Evolutionary conservation across 139 green algal species (phyloP), one percentile per base, ranked within the genome.

Genomic region (Mesotaenium endlicherianum): DNA sequence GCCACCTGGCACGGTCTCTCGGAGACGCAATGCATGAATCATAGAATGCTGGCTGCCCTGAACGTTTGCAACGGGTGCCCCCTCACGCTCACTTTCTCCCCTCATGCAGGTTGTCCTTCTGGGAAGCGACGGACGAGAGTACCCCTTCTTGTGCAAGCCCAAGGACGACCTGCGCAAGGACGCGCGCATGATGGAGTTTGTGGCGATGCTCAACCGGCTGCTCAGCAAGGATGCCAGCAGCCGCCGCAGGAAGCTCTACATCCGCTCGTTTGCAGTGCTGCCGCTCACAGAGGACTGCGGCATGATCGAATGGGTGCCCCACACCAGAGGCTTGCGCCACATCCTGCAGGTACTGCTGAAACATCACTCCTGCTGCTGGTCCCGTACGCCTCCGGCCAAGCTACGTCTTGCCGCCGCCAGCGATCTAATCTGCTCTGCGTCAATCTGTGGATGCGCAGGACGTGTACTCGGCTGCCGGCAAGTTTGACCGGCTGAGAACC

Each of bases 121-220:
- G 4, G 91, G 93, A 77, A 93, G 82, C 39, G 94, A 99, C 86
- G 95, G 95, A 16, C 14, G 53, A 6, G 68, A 91, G 14, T 97
- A 98, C 88, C 82, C 87, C 45, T 98, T 98, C 90, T 89, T 99
- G 55, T 96, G 93, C 78, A 99, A 99, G 90, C 96, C 96, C 26
- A 97, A 98, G 70, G 96, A 99, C 81, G 96, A 99, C 90, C 92
- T 99, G 77, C 92, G 96, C 60, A 98, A 98, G 90, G 96, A 99
- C 89, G 92, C 93, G 81, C 91, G 95, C 31, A 94, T 99, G 89
- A 99, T 99, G 96, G 95, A 99, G 88, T 92, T 97, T 44, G 91
- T 91, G 0, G 82, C 81, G 16, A 80, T 95, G 36, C 53, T 97
- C 45, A 97, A 97, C 86, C 45, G 83, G 1, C 80, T 94, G 45